Conservation (phyloP, 257 asterid species). For the Petunia axillaris region DNA sequence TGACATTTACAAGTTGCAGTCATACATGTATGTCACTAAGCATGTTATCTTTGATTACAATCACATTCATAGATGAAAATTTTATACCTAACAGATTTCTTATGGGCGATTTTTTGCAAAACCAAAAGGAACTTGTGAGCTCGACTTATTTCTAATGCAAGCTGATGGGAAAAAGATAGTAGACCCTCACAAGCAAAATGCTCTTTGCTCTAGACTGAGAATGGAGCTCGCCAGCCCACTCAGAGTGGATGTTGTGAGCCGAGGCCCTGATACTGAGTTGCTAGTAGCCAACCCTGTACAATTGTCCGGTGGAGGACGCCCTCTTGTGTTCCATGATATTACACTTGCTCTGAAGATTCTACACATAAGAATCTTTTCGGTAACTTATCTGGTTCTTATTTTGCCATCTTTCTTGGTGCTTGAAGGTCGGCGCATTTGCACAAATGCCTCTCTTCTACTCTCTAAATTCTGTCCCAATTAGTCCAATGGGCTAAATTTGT, state of each 20-base stretch:
- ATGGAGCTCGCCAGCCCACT: conserved; percentile 67
- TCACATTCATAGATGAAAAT: too few relatives aligned
- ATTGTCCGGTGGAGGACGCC: conserved; percentile 78
- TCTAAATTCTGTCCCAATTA: too few relatives aligned
- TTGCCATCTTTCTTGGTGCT: neutral
- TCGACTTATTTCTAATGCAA: conserved; percentile 71
- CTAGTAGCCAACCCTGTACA: conserved; percentile 81
- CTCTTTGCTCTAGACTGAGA: conserved; percentile 54
- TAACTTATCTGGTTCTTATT: conserved; percentile 23
- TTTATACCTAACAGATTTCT: conserved; percentile 44
- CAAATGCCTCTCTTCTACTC: too few relatives aligned
- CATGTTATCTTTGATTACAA: neutral
- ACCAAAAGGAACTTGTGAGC: conserved; percentile 50
- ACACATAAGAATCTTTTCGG: conserved; percentile 63
- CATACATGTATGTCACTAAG: too few relatives aligned
- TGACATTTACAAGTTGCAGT: too few relatives aligned
- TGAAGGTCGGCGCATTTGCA: too few relatives aligned
- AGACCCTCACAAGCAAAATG: conserved; percentile 45
- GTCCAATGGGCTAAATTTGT: too few relatives aligned
- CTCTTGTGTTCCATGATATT: conserved; percentile 76
- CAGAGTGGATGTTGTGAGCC: conserved; percentile 55
- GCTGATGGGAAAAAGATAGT: conserved; percentile 59
- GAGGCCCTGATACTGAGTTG: conserved; percentile 78
- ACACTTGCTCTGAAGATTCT: conserved; percentile 67
- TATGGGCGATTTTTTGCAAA: conserved; percentile 62